Base-by-base conservation (phyloP, 805 yeast genomes). In the Candida sithepensis region DNA sequence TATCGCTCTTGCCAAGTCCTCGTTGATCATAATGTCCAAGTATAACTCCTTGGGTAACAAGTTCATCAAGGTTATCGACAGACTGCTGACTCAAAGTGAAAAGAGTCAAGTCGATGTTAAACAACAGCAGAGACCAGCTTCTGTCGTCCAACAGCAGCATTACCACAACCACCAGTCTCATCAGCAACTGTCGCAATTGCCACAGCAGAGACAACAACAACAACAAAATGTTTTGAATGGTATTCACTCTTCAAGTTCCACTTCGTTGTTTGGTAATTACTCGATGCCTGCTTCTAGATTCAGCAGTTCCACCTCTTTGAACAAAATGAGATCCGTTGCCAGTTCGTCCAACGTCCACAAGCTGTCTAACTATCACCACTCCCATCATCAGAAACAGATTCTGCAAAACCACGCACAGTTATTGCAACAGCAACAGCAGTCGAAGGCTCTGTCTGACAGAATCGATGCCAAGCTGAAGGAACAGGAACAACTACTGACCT, bases 11-110 rank as follows among this genome's bases (percentile, higher is more conserved):
- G 73, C 78, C 3, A 77, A 73, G 48, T 60, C 60, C 19, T 67
- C 73, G 1, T 53, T 77, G 46, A 48, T 56, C 1, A 61, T 62
- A 4, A 60, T 77, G 46, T 58, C 76, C 7, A 61, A 66, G 44
- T 72, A 69, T 6, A 77, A 77, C 55, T 65, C 73, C 5, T 59
- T 77, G 28, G 79, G 80, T n/a, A 54, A 61, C 30, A 73, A 73
- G 50, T 71, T 77, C 52, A 66, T 72, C 43, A 65, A 68, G 22
- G 70, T 75, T 47, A 76, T 77, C 45, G 76, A 76, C 47, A 69
- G 71, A 38, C 58, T 77, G 32, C 44, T 62, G 36, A 48, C 39
- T 32, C 49, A 60, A 41, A 41, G 42, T 18, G 38, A 39, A n/a
- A 41, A 24, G 24, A 37, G 44, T 19, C 19, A 34, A 16, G 7